phyloP scores from a whole-genome alignment of 768 basidiomycete species.

The Stropharia rugosoannulata region DNA sequence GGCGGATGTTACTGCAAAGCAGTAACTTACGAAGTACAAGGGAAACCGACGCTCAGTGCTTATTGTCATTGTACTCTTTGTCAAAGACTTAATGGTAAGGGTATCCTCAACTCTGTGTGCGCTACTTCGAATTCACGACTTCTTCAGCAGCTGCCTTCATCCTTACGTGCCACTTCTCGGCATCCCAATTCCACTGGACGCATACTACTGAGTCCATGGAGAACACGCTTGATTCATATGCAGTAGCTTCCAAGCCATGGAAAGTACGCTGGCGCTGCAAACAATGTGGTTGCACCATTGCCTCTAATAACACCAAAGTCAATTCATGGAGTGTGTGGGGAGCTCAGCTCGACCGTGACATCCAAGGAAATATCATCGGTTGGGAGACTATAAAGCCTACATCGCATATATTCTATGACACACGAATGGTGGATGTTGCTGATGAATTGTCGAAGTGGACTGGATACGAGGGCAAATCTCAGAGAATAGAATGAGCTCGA shows the following conservation, averaged over 20 bases:
- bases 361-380: constrained; percentile 44
- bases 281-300: constrained; percentile 53
- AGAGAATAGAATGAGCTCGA: constrained; percentile 20
- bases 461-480: constrained; percentile 56
- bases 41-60: constrained; percentile 51
- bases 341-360: constrained; percentile 51
- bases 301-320: constrained; percentile 49
- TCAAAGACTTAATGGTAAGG: constrained; percentile 51
- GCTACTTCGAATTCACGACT: not conserved
- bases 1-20: constrained; percentile 64
- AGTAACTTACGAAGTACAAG: constrained; percentile 45
- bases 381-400: constrained; percentile 62
- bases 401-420: constrained; percentile 66
- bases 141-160: constrained; percentile 57
- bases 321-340: constrained; percentile 60
- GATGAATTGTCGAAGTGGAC: constrained; percentile 65
- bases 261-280: constrained; percentile 67
- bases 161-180: constrained; percentile 57
- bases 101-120: not conserved
- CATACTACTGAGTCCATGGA: constrained; percentile 30
- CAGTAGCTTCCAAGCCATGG: constrained; percentile 48
- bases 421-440: constrained; percentile 53
- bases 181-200: constrained; percentile 54
- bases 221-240: constrained; percentile 43
- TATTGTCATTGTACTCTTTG: constrained; percentile 76